Evolutionary conservation across 345 rosid genomes (phyloP).

Genomic region (Eucalyptus polybractea): DNA sequence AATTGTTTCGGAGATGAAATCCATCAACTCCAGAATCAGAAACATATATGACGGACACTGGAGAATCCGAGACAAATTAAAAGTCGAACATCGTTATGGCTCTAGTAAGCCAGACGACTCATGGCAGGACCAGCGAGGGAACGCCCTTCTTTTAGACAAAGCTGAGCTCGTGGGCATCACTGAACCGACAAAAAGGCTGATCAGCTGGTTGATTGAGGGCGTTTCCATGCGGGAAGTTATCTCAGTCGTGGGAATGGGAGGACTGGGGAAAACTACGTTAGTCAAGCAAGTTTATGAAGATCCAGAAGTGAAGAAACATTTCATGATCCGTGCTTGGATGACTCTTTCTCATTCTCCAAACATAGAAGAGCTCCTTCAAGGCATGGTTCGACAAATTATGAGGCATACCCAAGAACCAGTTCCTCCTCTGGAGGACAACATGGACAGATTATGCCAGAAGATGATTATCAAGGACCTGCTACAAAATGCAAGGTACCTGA

Average conservation of each 20-base stretch:
- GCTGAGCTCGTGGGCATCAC: constrained; percentile 19
- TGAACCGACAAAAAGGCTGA: constrained; percentile 4
- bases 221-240: neutral
- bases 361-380: constrained; percentile 2
- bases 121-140: constrained; percentile 7
- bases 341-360: constrained; percentile 7
- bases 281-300: constrained; percentile 19
- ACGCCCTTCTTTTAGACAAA: constrained; percentile 21
- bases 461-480: constrained; percentile 3
- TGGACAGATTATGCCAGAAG: constrained; percentile 3
- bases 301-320: constrained; percentile 2
- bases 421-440: constrained; percentile 8
- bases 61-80: neutral
- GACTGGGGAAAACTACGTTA: constrained; percentile 25
- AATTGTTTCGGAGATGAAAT: constrained; percentile 2
- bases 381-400: constrained; percentile 7
- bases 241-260: constrained; percentile 24
- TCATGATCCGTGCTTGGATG: constrained; percentile 9
- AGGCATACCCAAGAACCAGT: neutral
- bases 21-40: neutral
- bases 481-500: constrained; percentile 7
- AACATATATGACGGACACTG: neutral
- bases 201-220: constrained; percentile 1
- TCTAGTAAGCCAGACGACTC: neutral
- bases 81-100: neutral